Conservation (phyloP, 768 basidiomycete genomes). For the Suillus sp. region DNA sequence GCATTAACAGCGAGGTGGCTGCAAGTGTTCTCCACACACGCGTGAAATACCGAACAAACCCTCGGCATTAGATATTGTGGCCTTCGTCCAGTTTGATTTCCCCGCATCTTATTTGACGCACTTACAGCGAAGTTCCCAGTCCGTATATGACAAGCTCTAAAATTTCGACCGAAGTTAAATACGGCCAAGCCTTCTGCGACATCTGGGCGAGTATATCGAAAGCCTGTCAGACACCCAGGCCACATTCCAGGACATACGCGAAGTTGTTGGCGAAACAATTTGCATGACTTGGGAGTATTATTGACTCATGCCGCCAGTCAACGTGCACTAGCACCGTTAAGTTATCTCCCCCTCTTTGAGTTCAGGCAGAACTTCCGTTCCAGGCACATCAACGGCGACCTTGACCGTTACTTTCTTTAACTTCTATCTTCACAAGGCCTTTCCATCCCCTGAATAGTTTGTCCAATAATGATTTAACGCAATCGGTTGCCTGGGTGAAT, state of each 20-base stretch:
- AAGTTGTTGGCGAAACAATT: background rate
- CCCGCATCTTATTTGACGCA: background rate
- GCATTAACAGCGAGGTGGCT: slow-evolving; percentile 95
- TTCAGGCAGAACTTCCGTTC: background rate
- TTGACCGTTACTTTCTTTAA: background rate
- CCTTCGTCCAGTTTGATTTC: background rate
- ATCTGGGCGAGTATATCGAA: slow-evolving; percentile 51
- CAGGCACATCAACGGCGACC: background rate
- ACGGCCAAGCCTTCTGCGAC: slow-evolving; percentile 94
- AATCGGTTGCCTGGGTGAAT: background rate
- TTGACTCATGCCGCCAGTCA: background rate
- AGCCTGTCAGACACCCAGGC: slow-evolving; percentile 64
- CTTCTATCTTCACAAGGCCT: background rate
- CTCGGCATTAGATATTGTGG: background rate
- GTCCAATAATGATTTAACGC: background rate
- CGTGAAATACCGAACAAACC: slow-evolving; percentile 65
- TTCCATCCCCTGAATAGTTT: background rate
- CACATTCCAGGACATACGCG: slow-evolving; percentile 38
- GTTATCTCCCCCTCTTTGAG: background rate
- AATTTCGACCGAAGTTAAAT: slow-evolving; percentile 83
- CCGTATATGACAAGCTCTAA: slow-evolving; percentile 82
- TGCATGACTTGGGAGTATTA: background rate
- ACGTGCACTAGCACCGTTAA: background rate
- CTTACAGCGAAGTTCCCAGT: slow-evolving; percentile 80
- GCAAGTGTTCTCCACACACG: slow-evolving; percentile 91